Conservation (phyloP, 139 green algal species). For the Eudorina sp. region DNA sequence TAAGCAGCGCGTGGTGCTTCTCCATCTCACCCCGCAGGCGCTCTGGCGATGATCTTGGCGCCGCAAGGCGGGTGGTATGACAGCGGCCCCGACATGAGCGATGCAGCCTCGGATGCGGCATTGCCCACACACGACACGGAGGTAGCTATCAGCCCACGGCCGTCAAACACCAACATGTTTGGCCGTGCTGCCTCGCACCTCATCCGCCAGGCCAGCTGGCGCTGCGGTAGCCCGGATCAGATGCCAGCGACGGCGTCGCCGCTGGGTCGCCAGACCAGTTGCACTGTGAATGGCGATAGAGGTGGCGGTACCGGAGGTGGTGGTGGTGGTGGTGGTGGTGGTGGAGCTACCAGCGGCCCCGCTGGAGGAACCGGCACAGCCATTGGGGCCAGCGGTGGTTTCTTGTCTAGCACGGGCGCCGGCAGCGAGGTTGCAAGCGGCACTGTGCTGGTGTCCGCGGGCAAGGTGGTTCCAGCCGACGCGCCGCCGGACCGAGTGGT, state of each 20-base stretch:
- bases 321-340: neutral
- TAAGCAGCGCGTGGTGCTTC: too few relatives aligned
- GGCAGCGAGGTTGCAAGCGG: neutral
- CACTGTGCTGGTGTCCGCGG: neutral
- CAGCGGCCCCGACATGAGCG: conserved; percentile 23
- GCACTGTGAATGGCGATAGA: neutral
- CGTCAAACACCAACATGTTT: conserved; percentile 15
- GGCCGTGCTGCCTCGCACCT: neutral
- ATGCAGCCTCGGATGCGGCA: conserved; percentile 36
- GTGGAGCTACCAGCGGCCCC: neutral
- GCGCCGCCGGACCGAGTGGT: neutral
- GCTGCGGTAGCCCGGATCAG: neutral
- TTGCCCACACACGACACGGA: conserved; percentile 31
- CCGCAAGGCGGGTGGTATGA: conserved; percentile 37
- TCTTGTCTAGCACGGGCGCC: too few relatives aligned
- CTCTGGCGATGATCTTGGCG: conserved; percentile 22
- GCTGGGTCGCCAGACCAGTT: neutral
- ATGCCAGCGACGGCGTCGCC: neutral
- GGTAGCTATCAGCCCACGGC: conserved; percentile 30
- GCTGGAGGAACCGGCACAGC: neutral
- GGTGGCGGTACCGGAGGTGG: too few relatives aligned
- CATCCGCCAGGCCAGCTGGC: neutral
- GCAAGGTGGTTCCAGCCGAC: neutral
- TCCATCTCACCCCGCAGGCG: too few relatives aligned
- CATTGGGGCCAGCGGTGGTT: too few relatives aligned